phyloP scores from a whole-genome alignment of 2,329 filamentous ascomycete genomes.

The Fusarium papillatum region DNA sequence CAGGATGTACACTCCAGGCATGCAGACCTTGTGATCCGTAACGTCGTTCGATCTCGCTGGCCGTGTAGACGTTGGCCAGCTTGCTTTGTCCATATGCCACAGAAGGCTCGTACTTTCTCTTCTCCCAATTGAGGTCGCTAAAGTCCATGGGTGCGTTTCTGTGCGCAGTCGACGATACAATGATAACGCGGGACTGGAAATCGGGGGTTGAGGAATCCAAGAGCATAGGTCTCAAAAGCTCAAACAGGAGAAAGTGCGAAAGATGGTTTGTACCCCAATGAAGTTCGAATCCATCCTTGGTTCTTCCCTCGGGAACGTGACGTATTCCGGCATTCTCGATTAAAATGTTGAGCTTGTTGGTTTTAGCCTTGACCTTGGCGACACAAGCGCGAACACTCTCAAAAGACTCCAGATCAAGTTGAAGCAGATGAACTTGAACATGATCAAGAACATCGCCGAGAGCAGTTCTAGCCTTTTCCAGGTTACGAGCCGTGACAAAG shows the following conservation, averaged over 20 bases:
- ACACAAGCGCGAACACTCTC: slow-evolving; percentile 42
- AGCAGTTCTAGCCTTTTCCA: slow-evolving; percentile 39
- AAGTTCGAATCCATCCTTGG: slow-evolving; percentile 56
- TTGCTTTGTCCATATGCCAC: slow-evolving; percentile 63
- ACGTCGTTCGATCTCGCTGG: slow-evolving; percentile 63
- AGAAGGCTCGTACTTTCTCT: slow-evolving; percentile 44
- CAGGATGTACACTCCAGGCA: slow-evolving; percentile 58
- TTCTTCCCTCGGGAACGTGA: slow-evolving; percentile 51
- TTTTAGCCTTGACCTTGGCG: slow-evolving; percentile 30
- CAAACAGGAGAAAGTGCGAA: slow-evolving; percentile 58
- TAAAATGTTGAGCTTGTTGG: slow-evolving; percentile 48
- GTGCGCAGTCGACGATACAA: slow-evolving; percentile 40
- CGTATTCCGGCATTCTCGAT: slow-evolving; percentile 61
- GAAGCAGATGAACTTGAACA: slow-evolving; percentile 35
- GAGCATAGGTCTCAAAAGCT: slow-evolving; percentile 54
- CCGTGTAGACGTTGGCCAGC: slow-evolving; percentile 63
- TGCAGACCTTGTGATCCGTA: slow-evolving; percentile 60
- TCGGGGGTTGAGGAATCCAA: slow-evolving; percentile 44
- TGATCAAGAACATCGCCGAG: slow-evolving; percentile 28
- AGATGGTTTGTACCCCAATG: slow-evolving; percentile 60
- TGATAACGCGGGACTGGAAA: slow-evolving; percentile 50
- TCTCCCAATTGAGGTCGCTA: slow-evolving; percentile 40
- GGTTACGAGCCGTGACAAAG: slow-evolving; percentile 42
- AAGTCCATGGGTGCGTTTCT: slow-evolving; percentile 20
- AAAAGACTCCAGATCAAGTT: slow-evolving; percentile 43